phyloP scores from a whole-genome alignment of 768 basidiomycete species.

The Lentinula detonsa region DNA sequence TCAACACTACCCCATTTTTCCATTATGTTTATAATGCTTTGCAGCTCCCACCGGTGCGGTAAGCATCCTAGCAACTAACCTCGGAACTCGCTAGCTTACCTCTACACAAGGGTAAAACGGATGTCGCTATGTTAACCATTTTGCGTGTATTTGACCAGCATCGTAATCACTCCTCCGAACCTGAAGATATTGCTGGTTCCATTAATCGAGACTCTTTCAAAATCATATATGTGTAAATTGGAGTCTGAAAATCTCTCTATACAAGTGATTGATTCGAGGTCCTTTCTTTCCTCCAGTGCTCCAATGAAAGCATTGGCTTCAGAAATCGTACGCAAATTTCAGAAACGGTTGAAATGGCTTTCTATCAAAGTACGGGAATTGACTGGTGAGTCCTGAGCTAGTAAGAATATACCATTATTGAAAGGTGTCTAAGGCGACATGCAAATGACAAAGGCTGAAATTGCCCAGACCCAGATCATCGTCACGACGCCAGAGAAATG shows the following conservation, averaged over 20 bases:
- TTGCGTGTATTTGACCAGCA: constrained; percentile 84
- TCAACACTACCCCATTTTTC: neutral
- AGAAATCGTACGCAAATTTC: constrained; percentile 90
- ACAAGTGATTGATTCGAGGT: neutral
- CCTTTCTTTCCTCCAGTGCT: constrained; percentile 43
- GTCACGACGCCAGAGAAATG: constrained; percentile 99
- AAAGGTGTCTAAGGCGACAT: constrained; percentile 64
- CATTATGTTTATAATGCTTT: neutral
- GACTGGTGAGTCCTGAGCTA: constrained; percentile 49
- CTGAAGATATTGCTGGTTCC: constrained; percentile 32
- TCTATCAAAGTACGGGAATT: constrained; percentile 82
- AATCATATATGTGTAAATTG: constrained; percentile 87
- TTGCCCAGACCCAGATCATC: constrained; percentile 93
- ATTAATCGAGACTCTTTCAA: constrained; percentile 80
- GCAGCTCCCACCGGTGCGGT: constrained; percentile 97
- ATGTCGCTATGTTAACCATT: constrained; percentile 92
- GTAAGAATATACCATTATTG: constrained; percentile 7
- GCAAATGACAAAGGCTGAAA: constrained; percentile 93
- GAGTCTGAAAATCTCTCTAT: neutral
- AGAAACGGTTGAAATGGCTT: constrained; percentile 87
- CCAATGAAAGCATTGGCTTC: constrained; percentile 98
- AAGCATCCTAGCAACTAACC: constrained; percentile 20
- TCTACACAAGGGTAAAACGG: constrained; percentile 85
- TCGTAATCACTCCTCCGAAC: constrained; percentile 20
- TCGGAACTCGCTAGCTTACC: no score